Evolutionary conservation across 305 asterid species (phyloP), one percentile per base, ranked within the genome.

Genomic region (Rubia peregrina): DNA sequence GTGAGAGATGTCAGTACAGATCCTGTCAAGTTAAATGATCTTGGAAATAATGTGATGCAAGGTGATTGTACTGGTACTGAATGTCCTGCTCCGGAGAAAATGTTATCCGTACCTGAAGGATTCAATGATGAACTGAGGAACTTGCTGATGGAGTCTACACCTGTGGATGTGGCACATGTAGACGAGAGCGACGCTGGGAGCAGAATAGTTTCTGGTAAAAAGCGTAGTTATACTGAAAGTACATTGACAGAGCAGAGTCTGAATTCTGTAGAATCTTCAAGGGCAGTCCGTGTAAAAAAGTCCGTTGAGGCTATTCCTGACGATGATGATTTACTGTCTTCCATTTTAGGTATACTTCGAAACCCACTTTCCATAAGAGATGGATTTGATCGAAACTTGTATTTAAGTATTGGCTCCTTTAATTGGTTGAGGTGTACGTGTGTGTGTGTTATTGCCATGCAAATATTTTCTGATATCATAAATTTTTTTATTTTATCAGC

Each of bases 301-400:
- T 81, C 86, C 7, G 67, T 78, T 41, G 89, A 80, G 72, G 79
- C 89, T 69, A 76, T 89, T 76, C 98, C 96, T 11, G 88, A 88
- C 78, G 96, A 90, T 71, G 92, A 87, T 76, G 98, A 92, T 87
- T 75, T 90, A 81, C 80, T 92, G 78, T 92, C 98, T 72, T 92
- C 96, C 69, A 92, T 92, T 77, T 84, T 92, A 81, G 98, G 98
- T 92, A 84, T 48, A 53, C 75, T 38, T 73, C 71, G 66, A 73
- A 60, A 62, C 64, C 46, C 68, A 43, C 66, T 40, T 56, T 56
- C 65, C 59, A 30, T 33, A 21, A 6, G 19, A 36, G 19, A 36
- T 69, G 16, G 21, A 21, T 73, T 73, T 26, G 41, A 42, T 12
- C 51, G 36, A 5, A 48, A 49, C 9, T 67, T 46, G 14, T 14